phyloP scores from a whole-genome alignment of 164 flowering plant genomes.

The Malania oleifera region DNA sequence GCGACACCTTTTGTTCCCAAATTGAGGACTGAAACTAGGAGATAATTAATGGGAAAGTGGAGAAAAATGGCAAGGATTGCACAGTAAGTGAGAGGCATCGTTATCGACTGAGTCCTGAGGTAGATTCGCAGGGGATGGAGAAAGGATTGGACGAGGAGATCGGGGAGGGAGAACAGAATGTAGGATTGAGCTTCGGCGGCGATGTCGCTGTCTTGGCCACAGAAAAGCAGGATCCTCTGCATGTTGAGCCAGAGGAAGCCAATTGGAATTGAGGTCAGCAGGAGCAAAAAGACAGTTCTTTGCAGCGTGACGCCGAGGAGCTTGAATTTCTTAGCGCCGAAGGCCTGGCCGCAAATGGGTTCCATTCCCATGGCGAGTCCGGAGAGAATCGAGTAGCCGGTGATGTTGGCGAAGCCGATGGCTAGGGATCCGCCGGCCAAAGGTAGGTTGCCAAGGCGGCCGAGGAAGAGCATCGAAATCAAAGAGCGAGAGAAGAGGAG shows the following conservation, averaged over 20 bases:
- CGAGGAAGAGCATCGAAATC: slow-evolving; percentile 78
- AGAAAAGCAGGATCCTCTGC: slow-evolving; percentile 40
- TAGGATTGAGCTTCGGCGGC: slow-evolving; percentile 50
- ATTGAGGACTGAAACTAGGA: slow-evolving; percentile 44
- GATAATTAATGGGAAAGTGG: slow-evolving; percentile 66
- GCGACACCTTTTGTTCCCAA: slow-evolving; percentile 71
- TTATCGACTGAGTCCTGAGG: slow-evolving; percentile 65
- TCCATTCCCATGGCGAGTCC: slow-evolving; percentile 87
- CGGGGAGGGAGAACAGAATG: slow-evolving; percentile 61
- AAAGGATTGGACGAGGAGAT: slow-evolving; percentile 48
- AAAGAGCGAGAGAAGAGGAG: slow-evolving; percentile 68
- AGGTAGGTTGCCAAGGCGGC: slow-evolving; percentile 60
- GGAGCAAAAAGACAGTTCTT: slow-evolving; percentile 48
- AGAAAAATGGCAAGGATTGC: slow-evolving; percentile 49
- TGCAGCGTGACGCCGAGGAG: slow-evolving; percentile 64
- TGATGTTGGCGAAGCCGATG: slow-evolving; percentile 77
- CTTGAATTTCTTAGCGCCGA: slow-evolving; percentile 54
- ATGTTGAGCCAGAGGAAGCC: slow-evolving; percentile 58
- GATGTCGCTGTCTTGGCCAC: slow-evolving; percentile 52
- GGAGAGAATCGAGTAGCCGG: slow-evolving; percentile 75
- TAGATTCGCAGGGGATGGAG: slow-evolving; percentile 75
- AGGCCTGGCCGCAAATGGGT: slow-evolving; percentile 84
- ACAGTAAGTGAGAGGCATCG: slow-evolving; percentile 60
- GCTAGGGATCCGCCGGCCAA: slow-evolving; percentile 76
- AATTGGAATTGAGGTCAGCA: slow-evolving; percentile 45